These are phyloP conservation scores for Castanea sativa DNA, from an alignment of 306 rosid genomes.

Conservation along the genomic window DNA sequence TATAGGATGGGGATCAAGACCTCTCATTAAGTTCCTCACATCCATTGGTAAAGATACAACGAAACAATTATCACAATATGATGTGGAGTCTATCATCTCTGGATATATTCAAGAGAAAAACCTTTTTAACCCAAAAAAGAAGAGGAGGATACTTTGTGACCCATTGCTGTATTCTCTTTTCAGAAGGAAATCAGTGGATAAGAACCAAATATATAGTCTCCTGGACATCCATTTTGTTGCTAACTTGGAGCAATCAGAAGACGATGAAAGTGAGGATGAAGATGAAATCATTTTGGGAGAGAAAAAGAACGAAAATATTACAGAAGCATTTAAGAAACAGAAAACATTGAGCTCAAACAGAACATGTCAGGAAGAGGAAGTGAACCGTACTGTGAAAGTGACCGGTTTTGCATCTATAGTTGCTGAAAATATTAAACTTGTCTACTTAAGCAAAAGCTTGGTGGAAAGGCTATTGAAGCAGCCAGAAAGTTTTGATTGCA, in stretches of 20 bases:
- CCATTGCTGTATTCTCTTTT: constrained; percentile 46
- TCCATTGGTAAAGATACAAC: constrained; percentile 48
- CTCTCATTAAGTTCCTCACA: constrained; percentile 56
- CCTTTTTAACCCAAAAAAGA: constrained; percentile 39
- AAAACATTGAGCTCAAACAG: constrained; percentile 17
- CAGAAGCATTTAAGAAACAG: constrained; percentile 16
- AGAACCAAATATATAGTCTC: constrained; percentile 23
- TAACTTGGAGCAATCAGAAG: constrained; percentile 6
- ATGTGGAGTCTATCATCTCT: constrained; percentile 31
- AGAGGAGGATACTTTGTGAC: constrained; percentile 46
- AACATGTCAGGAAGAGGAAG: constrained; percentile 24
- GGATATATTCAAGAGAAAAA: constrained; percentile 49
- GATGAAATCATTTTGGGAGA: not conserved
- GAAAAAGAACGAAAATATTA: constrained; percentile 5
- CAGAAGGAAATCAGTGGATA: constrained; percentile 32
- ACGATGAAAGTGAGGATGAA: not conserved
- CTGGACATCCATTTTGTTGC: constrained; percentile 43
- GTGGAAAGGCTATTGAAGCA: constrained; percentile 46
- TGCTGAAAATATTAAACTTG: constrained; percentile 35
- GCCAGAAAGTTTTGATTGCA: constrained; percentile 37
- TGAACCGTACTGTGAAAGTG: not conserved
- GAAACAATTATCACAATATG: constrained; percentile 31
- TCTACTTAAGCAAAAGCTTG: constrained; percentile 57
- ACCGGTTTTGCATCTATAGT: constrained; percentile 40
- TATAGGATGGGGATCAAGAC: constrained; percentile 59